Evolutionary conservation across 179 eudicot species (phyloP), one percentile per base, ranked within the genome.

Genomic region (Gypsophila paniculata): DNA sequence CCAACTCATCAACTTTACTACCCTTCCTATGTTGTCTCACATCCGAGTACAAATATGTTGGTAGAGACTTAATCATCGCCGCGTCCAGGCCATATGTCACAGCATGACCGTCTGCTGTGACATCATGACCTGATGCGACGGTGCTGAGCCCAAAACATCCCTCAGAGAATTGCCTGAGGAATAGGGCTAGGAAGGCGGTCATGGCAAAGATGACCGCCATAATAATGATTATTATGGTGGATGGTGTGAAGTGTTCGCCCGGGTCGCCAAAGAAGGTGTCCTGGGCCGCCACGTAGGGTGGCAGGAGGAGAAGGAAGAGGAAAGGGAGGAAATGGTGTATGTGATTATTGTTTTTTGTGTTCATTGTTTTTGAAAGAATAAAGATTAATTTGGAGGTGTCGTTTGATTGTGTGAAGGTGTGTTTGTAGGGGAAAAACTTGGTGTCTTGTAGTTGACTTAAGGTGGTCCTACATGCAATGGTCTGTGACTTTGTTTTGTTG

Each of bases 11-110:
- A 0, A 69, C 81, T 32, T 81, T 78, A 6, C 85, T 78, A 6
- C 85, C 86, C 4, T 75, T 65, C 14, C 85, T 76, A 66, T 77
- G 87, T 64, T 63, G 72, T 66, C 81, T 90, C n/a, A 90, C 90
- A 17, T 85, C 80, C 0, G 86, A 76, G 75, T 88, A 90, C 10
- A 76, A 10, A 66, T 83, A 85, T 0, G 87, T 85, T 0, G 96
- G 96, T 2, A 90, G 77, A 0, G 86, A 14, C 21, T 79, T 82
- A 1, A 90, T 75, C 4, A 69, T 61, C 0, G 63, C 76, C 0
- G 78, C 65, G 73, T 80, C 85, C 0, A 90, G 78, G 2, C 90
- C 92, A 23, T 80, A 78, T 32, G 49, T 67, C 46, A 61, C 53
- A 23, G 46, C 36, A 0, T 14, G 64, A 0, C 79, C 81, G 51